phyloP scores from a whole-genome alignment of 441 rosid genomes.

The Gossypium aridum region DNA sequence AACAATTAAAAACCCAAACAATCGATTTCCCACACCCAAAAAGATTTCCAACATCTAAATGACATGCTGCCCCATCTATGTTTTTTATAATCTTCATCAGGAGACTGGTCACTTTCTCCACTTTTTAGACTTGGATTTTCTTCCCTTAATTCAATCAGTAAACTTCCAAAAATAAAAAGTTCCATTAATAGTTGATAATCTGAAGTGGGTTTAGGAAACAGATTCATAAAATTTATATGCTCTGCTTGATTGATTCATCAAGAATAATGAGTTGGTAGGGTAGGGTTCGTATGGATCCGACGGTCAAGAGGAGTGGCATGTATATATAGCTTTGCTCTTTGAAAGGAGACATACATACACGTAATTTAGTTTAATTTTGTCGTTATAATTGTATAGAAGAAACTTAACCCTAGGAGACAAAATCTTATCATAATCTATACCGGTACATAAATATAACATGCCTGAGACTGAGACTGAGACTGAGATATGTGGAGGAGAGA shows the following conservation, averaged over 20 bases:
- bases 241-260: not conserved
- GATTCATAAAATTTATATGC: not conserved
- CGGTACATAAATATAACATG: not conserved
- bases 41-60: constrained; percentile 1
- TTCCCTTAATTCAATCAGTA: not conserved
- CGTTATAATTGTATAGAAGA: not conserved
- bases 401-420: constrained; percentile 20
- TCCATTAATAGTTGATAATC: not conserved
- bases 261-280: not conserved
- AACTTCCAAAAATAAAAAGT: not conserved
- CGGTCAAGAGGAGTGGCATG: not conserved
- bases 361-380: not conserved
- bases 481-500: constrained; percentile 12
- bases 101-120: not conserved
- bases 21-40: not conserved
- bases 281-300: not conserved
- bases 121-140: not conserved
- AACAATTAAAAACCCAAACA: not conserved
- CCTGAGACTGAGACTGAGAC: not conserved
- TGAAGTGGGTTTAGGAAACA: not conserved
- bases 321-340: not conserved
- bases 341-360: not conserved
- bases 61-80: not conserved
- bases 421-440: constrained; percentile 26
- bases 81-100: not conserved